phyloP scores from a whole-genome alignment of 768 basidiomycete species.

The Mycena alexandri region DNA sequence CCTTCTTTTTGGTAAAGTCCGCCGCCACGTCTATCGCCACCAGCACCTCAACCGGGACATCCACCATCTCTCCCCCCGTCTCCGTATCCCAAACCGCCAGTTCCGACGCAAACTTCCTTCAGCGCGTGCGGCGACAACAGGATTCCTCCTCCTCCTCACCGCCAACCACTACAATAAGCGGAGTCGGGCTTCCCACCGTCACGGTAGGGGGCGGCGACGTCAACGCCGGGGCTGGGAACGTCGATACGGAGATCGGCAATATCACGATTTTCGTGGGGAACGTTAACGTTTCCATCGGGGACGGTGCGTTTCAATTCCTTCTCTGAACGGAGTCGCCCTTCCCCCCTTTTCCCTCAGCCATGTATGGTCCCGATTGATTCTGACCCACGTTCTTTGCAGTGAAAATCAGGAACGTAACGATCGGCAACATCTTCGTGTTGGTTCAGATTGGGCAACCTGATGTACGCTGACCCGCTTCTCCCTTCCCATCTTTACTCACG shows the following conservation, averaged over 20 bases:
- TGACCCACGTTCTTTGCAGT: constrained; percentile 20
- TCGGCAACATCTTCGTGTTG: constrained; percentile 38
- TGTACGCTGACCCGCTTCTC: constrained; percentile 7
- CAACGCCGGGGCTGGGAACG: constrained; percentile 30
- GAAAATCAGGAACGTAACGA: constrained; percentile 32
- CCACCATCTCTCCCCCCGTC: constrained; percentile 30
- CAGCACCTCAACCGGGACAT: constrained; percentile 29
- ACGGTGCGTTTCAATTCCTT: constrained; percentile 20
- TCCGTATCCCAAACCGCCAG: constrained; percentile 30
- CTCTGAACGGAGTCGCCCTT: neutral
- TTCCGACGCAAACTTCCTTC: constrained; percentile 24
- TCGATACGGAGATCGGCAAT: constrained; percentile 38
- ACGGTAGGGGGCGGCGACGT: constrained; percentile 32
- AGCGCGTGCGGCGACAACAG: constrained; percentile 31
- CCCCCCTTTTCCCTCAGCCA: too few species aligned
- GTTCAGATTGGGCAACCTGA: constrained; percentile 40
- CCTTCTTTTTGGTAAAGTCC: constrained; percentile 7
- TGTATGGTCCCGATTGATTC: neutral
- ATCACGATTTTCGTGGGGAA: constrained; percentile 38
- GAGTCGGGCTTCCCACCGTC: constrained; percentile 11
- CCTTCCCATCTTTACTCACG: neutral
- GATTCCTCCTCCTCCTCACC: constrained; percentile 4
- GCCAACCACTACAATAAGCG: constrained; percentile 11
- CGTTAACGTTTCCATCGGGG: constrained; percentile 36
- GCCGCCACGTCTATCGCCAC: constrained; percentile 35